Evolutionary conservation across 2,329 filamentous ascomycete species (phyloP).

Genomic region (Claviceps sp.): DNA sequence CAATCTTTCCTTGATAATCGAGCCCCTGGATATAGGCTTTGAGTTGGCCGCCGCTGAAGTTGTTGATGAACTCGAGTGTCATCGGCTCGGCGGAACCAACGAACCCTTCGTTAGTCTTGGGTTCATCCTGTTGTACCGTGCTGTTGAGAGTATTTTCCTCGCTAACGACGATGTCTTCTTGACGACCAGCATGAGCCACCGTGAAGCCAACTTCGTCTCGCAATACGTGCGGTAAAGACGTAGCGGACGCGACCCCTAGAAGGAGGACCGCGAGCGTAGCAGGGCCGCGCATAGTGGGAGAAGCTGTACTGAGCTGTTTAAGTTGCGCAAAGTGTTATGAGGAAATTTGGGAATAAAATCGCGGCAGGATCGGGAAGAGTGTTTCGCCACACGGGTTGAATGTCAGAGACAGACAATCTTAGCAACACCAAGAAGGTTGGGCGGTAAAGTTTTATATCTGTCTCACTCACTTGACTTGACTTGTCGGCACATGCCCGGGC

Average conservation of each 20-base stretch:
- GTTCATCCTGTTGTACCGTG: conserved; percentile 13
- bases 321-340: background rate
- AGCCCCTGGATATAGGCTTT: conserved; percentile 33
- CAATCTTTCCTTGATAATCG: conserved; percentile 24
- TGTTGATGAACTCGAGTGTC: conserved; percentile 27
- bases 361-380: background rate
- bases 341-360: background rate
- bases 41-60: conserved; percentile 23
- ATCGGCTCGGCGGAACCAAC: conserved; percentile 7
- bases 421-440: background rate
- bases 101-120: background rate
- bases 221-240: conserved; percentile 4
- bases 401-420: background rate
- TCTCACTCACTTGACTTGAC: background rate
- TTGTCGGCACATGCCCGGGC: background rate
- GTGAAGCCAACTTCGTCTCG: conserved; percentile 14
- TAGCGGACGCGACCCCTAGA: conserved; percentile 9
- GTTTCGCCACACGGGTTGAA: background rate
- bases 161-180: conserved; percentile 21
- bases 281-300: background rate
- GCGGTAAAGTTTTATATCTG: background rate
- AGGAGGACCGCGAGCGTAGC: conserved; percentile 11
- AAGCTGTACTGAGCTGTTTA: background rate
- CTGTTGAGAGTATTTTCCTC: conserved; percentile 26
- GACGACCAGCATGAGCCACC: conserved; percentile 16